A percentile compares a stretch with the other conserved stretches of the same genome.
These are phyloP conservation scores for Cyclotella sp. DNA, from an alignment of 108 stramenopile genomes.

Conservation along the genomic window DNA sequence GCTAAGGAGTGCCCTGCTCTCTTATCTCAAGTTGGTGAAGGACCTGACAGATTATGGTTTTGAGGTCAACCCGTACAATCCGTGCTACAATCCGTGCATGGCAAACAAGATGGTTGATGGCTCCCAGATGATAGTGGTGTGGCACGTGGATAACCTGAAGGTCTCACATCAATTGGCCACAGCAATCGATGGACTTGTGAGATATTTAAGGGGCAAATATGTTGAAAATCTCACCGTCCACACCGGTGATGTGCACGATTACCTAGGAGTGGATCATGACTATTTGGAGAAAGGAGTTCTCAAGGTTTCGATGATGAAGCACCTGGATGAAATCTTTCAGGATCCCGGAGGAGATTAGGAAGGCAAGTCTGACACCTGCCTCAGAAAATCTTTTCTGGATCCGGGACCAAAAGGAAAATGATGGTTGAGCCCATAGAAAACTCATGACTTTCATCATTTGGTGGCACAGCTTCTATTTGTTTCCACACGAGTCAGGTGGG, in stretches of 20 bases:
- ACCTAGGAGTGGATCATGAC: slow-evolving; percentile 6
- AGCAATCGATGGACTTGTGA: neutral
- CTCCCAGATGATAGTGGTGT: neutral
- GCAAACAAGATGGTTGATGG: neutral
- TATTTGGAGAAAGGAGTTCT: neutral
- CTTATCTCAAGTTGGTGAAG: too few species aligned
- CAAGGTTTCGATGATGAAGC: slow-evolving; percentile 4
- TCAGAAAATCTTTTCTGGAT: slow-evolving; percentile 6
- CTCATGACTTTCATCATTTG: neutral
- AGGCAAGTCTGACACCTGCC: neutral
- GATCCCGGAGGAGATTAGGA: neutral
- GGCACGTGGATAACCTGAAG: slow-evolving; percentile 19
- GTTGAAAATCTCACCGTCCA: neutral
- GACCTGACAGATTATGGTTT: too few species aligned
- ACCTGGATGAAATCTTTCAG: neutral
- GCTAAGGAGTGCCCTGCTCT: too few species aligned
- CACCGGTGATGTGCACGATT: slow-evolving; percentile 3
- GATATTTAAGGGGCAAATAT: neutral
- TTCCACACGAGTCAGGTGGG: neutral
- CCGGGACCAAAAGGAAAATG: neutral
- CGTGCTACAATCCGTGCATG: slow-evolving; percentile 26
- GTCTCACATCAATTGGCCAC: neutral
- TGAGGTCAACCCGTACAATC: slow-evolving; percentile 10
- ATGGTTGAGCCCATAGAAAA: neutral
- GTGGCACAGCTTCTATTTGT: neutral